Percentiles rank a stretch among this genome's conserved stretches.
phyloP scores from a whole-genome alignment of 345 rosid genomes.

The Lumnitzera littorea region DNA sequence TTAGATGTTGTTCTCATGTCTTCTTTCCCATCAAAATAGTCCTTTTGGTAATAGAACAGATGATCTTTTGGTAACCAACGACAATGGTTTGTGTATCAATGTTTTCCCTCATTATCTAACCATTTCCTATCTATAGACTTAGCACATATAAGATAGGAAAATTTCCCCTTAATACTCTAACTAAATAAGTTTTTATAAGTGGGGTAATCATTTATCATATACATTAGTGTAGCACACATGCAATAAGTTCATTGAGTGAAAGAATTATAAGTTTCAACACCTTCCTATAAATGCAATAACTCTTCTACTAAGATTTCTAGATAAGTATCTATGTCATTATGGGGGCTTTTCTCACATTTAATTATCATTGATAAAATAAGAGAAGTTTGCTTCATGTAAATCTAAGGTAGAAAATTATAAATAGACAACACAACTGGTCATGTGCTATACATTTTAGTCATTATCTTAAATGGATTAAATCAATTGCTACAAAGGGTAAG shows the following conservation, averaged over 20 bases:
- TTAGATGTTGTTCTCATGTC: background rate
- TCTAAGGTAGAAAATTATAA: too few species aligned
- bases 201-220: constrained; percentile 6
- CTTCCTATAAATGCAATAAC: background rate
- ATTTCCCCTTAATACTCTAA: background rate
- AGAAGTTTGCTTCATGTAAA: too few species aligned
- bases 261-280: constrained; percentile 7
- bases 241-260: background rate
- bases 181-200: background rate
- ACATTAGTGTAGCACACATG: background rate
- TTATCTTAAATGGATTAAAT: too few species aligned
- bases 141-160: background rate
- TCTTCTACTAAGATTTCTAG: background rate
- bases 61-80: background rate
- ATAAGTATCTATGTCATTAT: too few species aligned
- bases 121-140: background rate
- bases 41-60: background rate
- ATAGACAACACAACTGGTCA: too few species aligned
- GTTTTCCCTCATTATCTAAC: background rate
- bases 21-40: constrained; percentile 1
- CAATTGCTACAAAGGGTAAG: too few species aligned
- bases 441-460: too few species aligned
- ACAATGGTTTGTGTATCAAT: background rate
- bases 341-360: too few species aligned
- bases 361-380: too few species aligned